A percentile compares a stretch with the other conserved stretches of the same genome.
Conservation (phyloP, 1,284 basidiomycete species). For the Marasmius tenuissimus region DNA sequence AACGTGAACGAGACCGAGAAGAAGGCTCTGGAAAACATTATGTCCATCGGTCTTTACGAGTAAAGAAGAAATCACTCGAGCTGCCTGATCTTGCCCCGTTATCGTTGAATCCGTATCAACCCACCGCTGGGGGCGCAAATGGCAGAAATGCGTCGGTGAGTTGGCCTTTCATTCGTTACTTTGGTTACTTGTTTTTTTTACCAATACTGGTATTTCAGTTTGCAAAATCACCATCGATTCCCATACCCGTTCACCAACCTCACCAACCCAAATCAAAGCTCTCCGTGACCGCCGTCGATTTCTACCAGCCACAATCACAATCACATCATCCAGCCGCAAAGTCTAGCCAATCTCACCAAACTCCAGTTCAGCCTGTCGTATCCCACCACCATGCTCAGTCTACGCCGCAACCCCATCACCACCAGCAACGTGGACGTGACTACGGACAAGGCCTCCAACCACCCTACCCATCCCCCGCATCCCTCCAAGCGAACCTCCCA, state of each 20-base stretch:
- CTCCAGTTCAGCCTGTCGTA: neutral
- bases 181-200: neutral
- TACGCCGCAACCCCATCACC: too few species aligned
- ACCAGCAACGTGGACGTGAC: too few species aligned
- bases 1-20: too few species aligned
- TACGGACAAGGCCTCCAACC: too few species aligned
- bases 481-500: neutral
- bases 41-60: neutral
- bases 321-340: neutral
- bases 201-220: neutral
- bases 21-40: neutral
- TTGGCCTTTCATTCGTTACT: neutral
- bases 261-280: neutral
- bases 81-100: neutral
- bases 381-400: neutral
- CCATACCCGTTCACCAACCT: neutral
- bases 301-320: neutral
- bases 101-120: neutral
- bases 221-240: neutral
- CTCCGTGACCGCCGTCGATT: neutral
- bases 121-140: neutral
- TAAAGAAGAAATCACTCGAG: slow-evolving; percentile 1
- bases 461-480: neutral
- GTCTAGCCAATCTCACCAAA: neutral
- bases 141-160: neutral